Conservation (phyloP, 768 basidiomycete genomes). For the Suillus placidus region DNA sequence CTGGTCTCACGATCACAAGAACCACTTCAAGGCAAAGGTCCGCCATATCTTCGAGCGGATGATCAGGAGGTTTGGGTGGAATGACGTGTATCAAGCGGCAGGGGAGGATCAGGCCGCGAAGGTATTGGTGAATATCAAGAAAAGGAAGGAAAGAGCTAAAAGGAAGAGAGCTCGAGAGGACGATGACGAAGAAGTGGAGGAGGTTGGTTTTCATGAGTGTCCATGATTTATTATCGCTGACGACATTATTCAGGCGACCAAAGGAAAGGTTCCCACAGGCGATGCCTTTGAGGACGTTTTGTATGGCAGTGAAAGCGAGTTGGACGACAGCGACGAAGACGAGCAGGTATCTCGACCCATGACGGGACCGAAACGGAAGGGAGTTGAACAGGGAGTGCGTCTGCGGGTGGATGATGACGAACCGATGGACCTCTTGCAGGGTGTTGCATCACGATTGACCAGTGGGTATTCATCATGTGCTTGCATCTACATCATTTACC, state of each 20-base stretch:
- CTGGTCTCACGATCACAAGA: slow-evolving; percentile 98
- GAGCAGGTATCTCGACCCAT: slow-evolving; percentile 31
- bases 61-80: slow-evolving; percentile 87
- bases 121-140: slow-evolving; percentile 92
- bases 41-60: slow-evolving; percentile 97
- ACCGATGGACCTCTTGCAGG: slow-evolving; percentile 92
- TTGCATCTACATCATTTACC: background rate
- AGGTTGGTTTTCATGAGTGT: slow-evolving; percentile 32
- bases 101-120: slow-evolving; percentile 83
- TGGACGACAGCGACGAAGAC: slow-evolving; percentile 72
- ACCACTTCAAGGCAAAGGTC: slow-evolving; percentile 97
- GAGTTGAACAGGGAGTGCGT: slow-evolving; percentile 53
- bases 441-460: slow-evolving; percentile 69
- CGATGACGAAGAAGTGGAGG: slow-evolving; percentile 58
- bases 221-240: background rate
- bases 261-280: slow-evolving; percentile 58
- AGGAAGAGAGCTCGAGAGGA: slow-evolving; percentile 71
- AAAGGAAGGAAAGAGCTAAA: slow-evolving; percentile 92
- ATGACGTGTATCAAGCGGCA: slow-evolving; percentile 75
- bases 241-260: slow-evolving; percentile 38
- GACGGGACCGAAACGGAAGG: slow-evolving; percentile 41
- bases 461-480: slow-evolving; percentile 46
- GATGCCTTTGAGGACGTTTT: slow-evolving; percentile 97
- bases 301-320: slow-evolving; percentile 94
- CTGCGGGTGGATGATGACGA: slow-evolving; percentile 88